A percentile compares a stretch with the other conserved stretches of the same genome.
phyloP scores from a whole-genome alignment of 2,329 filamentous ascomycete genomes.

The Trichoderma atroviride region DNA sequence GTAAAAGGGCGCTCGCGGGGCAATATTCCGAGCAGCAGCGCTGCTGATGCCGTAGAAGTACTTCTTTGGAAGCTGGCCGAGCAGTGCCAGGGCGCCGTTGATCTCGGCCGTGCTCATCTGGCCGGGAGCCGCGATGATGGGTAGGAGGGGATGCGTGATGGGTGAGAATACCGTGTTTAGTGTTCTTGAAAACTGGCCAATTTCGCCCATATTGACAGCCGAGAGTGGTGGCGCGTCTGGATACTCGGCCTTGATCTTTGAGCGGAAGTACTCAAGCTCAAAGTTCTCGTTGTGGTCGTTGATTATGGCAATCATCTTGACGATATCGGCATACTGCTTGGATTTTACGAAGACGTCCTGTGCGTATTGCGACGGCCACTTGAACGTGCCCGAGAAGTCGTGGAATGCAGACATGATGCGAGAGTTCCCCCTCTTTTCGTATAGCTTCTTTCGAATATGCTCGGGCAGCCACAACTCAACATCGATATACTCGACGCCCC shows the following conservation, averaged over 20 bases:
- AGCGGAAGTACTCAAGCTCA: constrained; percentile 86
- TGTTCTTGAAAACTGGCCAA: constrained; percentile 81
- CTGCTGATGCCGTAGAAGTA: constrained; percentile 80
- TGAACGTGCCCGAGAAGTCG: constrained; percentile 82
- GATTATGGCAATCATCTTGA: constrained; percentile 89
- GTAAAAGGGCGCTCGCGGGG: constrained; percentile 80
- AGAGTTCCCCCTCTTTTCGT: constrained; percentile 72
- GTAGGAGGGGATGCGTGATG: constrained; percentile 82
- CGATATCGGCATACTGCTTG: constrained; percentile 76
- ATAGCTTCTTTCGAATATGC: constrained; percentile 67
- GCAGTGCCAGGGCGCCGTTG: constrained; percentile 74
- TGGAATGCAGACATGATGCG: constrained; percentile 92
- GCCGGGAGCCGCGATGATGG: constrained; percentile 81
- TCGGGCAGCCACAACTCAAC: constrained; percentile 87
- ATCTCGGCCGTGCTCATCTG: constrained; percentile 86
- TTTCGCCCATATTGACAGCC: constrained; percentile 83
- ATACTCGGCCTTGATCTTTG: constrained; percentile 69
- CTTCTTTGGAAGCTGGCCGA: constrained; percentile 79
- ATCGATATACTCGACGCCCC: constrained; percentile 88
- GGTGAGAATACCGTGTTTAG: constrained; percentile 86
- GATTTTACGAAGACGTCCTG: constrained; percentile 72
- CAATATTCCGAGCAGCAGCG: constrained; percentile 62
- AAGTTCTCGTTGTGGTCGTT: constrained; percentile 84
- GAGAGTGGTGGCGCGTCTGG: constrained; percentile 73
- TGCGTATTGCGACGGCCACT: constrained; percentile 76